Evolutionary conservation across 2,329 filamentous ascomycete genomes (phyloP).

Genomic region (Elsinoe australis): DNA sequence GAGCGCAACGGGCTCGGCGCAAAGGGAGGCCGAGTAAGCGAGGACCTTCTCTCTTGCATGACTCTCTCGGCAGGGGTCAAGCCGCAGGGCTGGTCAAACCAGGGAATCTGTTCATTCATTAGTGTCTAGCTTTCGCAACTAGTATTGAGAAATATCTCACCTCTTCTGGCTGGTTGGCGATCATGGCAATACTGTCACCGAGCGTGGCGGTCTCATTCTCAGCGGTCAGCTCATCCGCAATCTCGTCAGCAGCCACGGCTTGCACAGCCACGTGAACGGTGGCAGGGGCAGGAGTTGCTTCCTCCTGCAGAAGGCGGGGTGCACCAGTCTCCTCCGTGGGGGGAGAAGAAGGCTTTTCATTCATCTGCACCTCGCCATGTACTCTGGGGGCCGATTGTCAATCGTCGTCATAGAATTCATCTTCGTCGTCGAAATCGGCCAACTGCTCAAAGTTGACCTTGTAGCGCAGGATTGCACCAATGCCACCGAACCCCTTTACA

Average conservation of each 20-base stretch:
- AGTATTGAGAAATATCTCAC: background rate
- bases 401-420: slow-evolving; percentile 77
- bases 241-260: slow-evolving; percentile 12
- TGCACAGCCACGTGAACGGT: slow-evolving; percentile 14
- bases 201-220: slow-evolving; percentile 12
- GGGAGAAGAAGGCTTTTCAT: background rate
- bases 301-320: slow-evolving; percentile 13
- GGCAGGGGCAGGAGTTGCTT: slow-evolving; percentile 2
- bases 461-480: slow-evolving; percentile 94
- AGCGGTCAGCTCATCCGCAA: slow-evolving; percentile 4
- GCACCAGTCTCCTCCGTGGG: background rate
- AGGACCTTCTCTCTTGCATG: slow-evolving; percentile 14
- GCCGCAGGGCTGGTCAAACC: slow-evolving; percentile 14
- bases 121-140: background rate
- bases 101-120: slow-evolving; percentile 4
- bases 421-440: slow-evolving; percentile 71
- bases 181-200: slow-evolving; percentile 17
- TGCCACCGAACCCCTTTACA: slow-evolving; percentile 98
- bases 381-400: slow-evolving; percentile 19
- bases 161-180: slow-evolving; percentile 11
- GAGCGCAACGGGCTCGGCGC: slow-evolving; percentile 15
- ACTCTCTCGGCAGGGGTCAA: slow-evolving; percentile 6
- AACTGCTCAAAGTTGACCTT: slow-evolving; percentile 99
- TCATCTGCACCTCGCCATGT: slow-evolving; percentile 10
- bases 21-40: slow-evolving; percentile 9